Percentiles rank a stretch among this genome's conserved stretches.
Evolutionary conservation across 192 early-diverging fungal genomes (phyloP).

Genomic region (Linnemannia hyalina): DNA sequence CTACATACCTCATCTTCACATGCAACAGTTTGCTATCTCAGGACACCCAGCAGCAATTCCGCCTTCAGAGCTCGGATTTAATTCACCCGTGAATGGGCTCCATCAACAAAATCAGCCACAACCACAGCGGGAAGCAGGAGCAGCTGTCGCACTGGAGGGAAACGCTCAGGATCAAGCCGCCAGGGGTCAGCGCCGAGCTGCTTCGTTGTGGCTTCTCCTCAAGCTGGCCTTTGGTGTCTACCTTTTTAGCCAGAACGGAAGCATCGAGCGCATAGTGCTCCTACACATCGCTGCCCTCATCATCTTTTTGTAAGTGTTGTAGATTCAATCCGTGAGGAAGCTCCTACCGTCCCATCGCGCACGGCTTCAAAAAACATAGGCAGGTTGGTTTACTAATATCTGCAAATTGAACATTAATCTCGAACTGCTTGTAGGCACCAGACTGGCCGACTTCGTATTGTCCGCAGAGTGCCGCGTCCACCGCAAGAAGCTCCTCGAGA

Average conservation of each 20-base stretch:
- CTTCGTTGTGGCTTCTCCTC: constrained; percentile 5
- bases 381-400: neutral
- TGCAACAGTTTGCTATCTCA: neutral
- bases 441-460: constrained; percentile 12
- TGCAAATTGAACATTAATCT: neutral
- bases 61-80: neutral
- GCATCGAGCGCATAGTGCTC: constrained; percentile 10
- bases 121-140: constrained; percentile 10
- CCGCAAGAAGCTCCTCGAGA: neutral
- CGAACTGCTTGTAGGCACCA: neutral
- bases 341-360: neutral
- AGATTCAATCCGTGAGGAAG: neutral
- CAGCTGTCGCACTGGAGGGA: neutral
- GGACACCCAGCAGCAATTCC: neutral
- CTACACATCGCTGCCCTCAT: constrained; percentile 9
- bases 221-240: constrained; percentile 20
- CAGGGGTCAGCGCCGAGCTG: constrained; percentile 11
- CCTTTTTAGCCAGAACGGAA: constrained; percentile 17
- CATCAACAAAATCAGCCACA: neutral
- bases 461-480: neutral
- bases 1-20: neutral
- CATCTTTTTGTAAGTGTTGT: constrained; percentile 15
- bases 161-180: neutral
- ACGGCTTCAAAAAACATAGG: neutral
- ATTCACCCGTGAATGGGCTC: neutral